Conservation (phyloP, 495 filamentous ascomycete species). For the Xylaria palmicola region DNA sequence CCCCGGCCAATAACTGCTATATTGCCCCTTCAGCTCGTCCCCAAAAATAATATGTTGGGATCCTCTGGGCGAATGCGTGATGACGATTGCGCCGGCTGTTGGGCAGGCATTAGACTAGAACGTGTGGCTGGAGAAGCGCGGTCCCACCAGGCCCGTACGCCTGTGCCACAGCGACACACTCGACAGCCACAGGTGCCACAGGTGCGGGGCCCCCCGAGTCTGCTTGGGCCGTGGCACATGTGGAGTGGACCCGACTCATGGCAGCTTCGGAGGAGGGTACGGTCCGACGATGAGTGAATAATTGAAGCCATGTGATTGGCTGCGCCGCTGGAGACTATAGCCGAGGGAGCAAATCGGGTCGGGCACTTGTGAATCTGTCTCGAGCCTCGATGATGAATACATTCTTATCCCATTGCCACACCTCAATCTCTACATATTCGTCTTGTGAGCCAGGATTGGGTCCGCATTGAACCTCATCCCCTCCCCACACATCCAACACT, state of each 20-base stretch:
- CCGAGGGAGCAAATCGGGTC: constrained; percentile 36
- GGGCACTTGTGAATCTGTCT: constrained; percentile 16
- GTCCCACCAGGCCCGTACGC: background rate
- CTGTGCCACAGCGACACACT: background rate
- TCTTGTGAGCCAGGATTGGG: constrained; percentile 18
- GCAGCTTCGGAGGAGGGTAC: background rate
- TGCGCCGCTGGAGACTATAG: constrained; percentile 21
- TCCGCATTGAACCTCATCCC: background rate
- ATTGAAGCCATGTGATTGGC: constrained; percentile 33
- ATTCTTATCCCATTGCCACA: constrained; percentile 25
- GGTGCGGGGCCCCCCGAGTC: no score
- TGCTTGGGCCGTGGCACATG: no score
- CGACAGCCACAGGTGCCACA: background rate
- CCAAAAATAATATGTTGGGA: constrained; percentile 11
- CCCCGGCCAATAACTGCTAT: no score
- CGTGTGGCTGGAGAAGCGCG: background rate
- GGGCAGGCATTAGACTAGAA: background rate
- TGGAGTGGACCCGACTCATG: background rate
- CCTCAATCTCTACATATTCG: background rate
- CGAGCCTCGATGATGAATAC: constrained; percentile 33
- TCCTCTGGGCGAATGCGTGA: constrained; percentile 6
- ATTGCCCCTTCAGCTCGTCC: constrained; percentile 1
- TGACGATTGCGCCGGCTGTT: constrained; percentile 13
- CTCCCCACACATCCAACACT: background rate
- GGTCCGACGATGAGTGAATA: constrained; percentile 24